Evolutionary conservation across 306 rosid genomes (phyloP).

Genomic region (Clitoria ternatea): DNA sequence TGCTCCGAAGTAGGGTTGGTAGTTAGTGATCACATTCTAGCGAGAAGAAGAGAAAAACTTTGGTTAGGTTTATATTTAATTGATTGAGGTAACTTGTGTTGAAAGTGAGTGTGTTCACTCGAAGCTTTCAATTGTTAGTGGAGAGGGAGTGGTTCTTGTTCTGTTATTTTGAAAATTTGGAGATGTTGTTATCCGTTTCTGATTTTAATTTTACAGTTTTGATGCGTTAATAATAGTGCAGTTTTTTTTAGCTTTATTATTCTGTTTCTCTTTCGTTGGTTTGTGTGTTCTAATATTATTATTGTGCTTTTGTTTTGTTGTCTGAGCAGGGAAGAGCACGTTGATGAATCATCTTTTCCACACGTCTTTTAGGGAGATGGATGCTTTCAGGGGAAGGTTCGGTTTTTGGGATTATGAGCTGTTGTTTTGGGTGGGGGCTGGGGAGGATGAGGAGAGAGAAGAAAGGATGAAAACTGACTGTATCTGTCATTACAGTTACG

Average conservation of each 20-base stretch:
- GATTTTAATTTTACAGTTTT: conserved; percentile 20
- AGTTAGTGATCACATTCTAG: not conserved
- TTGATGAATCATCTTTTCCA: conserved; percentile 78
- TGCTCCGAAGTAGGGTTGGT: not conserved
- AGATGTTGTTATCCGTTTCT: not conserved
- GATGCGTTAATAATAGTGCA: not conserved
- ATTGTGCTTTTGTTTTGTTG: not conserved
- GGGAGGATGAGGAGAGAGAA: not conserved
- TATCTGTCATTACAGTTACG: not conserved
- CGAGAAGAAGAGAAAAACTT: not conserved
- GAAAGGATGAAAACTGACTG: not conserved
- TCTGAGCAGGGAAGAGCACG: conserved; percentile 84
- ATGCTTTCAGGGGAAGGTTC: conserved; percentile 86
- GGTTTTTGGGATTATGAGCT: conserved; percentile 6
- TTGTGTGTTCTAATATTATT: conserved; percentile 6
- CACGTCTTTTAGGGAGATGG: conserved; percentile 91
- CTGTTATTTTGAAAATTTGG: too few relatives aligned
- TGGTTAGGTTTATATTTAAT: conserved; percentile 7
- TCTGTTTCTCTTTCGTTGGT: not conserved
- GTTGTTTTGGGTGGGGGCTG: not conserved
- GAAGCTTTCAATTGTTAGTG: not conserved
- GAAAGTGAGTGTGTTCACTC: not conserved
- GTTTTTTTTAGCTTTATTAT: not conserved
- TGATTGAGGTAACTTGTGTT: not conserved
- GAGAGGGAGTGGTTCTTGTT: not conserved